Conservation (phyloP, 805 yeast species). For the Tetrapisispora namnaoensis region DNA sequence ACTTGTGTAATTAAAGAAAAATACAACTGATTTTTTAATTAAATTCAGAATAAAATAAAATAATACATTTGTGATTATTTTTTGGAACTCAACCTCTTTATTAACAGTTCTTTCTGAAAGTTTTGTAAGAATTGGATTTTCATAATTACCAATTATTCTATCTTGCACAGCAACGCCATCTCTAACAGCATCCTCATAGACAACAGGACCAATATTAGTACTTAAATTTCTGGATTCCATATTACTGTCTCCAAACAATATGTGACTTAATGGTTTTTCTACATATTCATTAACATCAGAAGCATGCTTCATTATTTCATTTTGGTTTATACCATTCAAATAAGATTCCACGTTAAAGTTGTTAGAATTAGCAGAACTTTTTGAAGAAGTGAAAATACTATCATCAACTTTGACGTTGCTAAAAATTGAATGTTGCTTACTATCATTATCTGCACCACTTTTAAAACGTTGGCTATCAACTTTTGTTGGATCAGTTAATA, state of each 20-base stretch:
- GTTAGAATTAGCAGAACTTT: background rate
- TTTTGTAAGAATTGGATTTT: constrained; percentile 22
- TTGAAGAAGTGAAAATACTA: background rate
- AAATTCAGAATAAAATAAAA: constrained; percentile 26
- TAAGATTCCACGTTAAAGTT: background rate
- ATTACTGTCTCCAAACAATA: background rate
- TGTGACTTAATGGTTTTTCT: background rate
- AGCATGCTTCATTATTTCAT: background rate
- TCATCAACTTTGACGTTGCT: background rate
- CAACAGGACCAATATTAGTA: background rate
- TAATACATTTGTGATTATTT: constrained; percentile 28
- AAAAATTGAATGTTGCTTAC: background rate
- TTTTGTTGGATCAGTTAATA: constrained; percentile 1
- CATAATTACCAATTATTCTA: constrained; percentile 18
- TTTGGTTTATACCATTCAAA: background rate
- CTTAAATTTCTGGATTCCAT: background rate
- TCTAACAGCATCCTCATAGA: background rate
- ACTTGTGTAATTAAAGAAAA: constrained; percentile 13
- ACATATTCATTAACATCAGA: too few relatives aligned
- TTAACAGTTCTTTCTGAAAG: constrained; percentile 31
- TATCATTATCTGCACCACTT: background rate
- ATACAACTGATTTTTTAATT: constrained; percentile 11
- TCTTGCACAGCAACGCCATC: background rate
- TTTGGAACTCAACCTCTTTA: constrained; percentile 33
- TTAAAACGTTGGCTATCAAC: background rate